Evolutionary conservation across 148 eudicot species (phyloP), one percentile per base, ranked within the genome.

Genomic region (Simmondsia chinensis): DNA sequence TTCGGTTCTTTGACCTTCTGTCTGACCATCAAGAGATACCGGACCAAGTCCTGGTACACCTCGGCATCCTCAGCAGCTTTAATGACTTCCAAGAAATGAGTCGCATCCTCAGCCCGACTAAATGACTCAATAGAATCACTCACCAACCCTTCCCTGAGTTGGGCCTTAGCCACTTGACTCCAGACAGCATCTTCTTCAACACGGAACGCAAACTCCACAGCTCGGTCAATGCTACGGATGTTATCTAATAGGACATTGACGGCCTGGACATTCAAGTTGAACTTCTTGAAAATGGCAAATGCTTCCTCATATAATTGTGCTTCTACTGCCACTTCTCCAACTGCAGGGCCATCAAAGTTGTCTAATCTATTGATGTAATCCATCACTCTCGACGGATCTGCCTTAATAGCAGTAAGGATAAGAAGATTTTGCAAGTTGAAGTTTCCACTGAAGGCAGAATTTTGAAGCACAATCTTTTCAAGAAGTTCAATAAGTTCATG

Each of bases 171-270:
- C 59, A 89, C 97, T 60, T 89, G 95, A 64, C 84, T 89, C 97
- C 97, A 89, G 43, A 89, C 97, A 56, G 82, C 91, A 66, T 84
- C 97, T 65, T 89, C 97, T 72, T 89, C 97, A 38, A 89, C 97
- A 45, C 97, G 95, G 69, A 68, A 89, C 4, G 97, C 97, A 71
- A 89, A 89, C 60, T 89, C 97, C 15, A 89, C 97, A 47, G 97
- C 91, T 22, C 97, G 87, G 35, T 82, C 83, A 28, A 89, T 76
- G 59, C 66, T 81, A 46, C 69, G 76, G 43, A 89, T 76, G 33
- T 76, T 75, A 40, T 89, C 95, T 50, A 89, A 49, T 19, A 89
- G 63, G 29, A 84, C 95, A 69, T 84, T 69, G 43, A 81, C 97
- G 41, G 97, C 95, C 63, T 84, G 95, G 46, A 89, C 97, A 71